Conservation (phyloP, 495 filamentous ascomycete species). For the Penicillium parvum region DNA sequence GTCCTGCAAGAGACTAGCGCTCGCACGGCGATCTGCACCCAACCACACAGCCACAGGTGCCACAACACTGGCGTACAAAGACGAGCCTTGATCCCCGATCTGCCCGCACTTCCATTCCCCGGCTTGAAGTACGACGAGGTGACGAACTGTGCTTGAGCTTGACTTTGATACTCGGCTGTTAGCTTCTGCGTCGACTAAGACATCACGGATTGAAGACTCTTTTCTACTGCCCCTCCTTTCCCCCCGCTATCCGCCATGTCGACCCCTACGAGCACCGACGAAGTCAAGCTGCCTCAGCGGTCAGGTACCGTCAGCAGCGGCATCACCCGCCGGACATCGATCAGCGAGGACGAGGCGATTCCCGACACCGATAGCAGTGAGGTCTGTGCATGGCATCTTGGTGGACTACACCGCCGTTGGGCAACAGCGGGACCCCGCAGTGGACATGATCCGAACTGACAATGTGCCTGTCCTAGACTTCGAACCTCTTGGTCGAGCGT, state of each 20-base stretch:
- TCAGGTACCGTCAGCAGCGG: slow-evolving; percentile 50
- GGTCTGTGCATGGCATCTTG: slow-evolving; percentile 40
- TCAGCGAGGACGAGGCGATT: slow-evolving; percentile 60
- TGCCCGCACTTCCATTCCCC: slow-evolving; percentile 5
- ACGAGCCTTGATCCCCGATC: slow-evolving; percentile 11
- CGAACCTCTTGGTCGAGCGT: slow-evolving; percentile 74
- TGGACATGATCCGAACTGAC: slow-evolving; percentile 7
- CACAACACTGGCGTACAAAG: too few relatives aligned
- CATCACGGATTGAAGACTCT: not conserved
- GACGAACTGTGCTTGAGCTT: too few relatives aligned
- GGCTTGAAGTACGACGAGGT: too few relatives aligned
- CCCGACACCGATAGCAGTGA: slow-evolving; percentile 75
- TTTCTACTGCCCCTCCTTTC: not conserved
- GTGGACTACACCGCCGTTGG: not conserved
- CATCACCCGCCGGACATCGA: slow-evolving; percentile 35
- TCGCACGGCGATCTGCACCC: slow-evolving; percentile 6
- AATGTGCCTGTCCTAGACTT: slow-evolving; percentile 47
- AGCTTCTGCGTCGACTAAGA: too few relatives aligned
- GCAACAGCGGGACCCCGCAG: not conserved
- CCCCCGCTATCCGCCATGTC: slow-evolving; percentile 24
- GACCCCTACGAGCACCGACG: slow-evolving; percentile 32
- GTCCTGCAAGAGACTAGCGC: slow-evolving; percentile 20
- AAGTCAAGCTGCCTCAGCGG: slow-evolving; percentile 50
- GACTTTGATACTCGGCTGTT: too few relatives aligned
- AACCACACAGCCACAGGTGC: slow-evolving; percentile 7